Evolutionary conservation across 805 yeast species (phyloP).

Genomic region (Teunomyces lycoperdinae): DNA sequence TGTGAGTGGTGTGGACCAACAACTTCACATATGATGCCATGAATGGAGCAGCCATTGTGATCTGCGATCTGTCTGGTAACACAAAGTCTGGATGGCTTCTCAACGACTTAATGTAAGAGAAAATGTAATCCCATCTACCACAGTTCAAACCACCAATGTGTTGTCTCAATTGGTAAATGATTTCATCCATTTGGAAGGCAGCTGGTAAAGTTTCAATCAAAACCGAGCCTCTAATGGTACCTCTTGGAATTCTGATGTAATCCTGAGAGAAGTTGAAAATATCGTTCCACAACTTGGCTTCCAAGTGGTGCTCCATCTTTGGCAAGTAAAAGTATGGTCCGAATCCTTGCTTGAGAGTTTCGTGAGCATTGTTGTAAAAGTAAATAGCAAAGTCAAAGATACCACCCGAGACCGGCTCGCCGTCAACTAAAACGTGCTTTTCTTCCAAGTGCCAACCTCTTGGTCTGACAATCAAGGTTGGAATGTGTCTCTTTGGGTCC

Average conservation of each 20-base stretch:
- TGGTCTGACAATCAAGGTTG: constrained; percentile 80
- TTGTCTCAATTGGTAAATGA: constrained; percentile 69
- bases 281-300: constrained; percentile 82
- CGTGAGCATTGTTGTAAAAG: constrained; percentile 71
- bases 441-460: constrained; percentile 87
- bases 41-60: constrained; percentile 78
- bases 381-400: constrained; percentile 76
- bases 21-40: constrained; percentile 76
- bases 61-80: constrained; percentile 76
- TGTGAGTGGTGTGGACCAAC: constrained; percentile 70
- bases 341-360: constrained; percentile 57
- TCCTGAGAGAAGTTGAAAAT: constrained; percentile 76
- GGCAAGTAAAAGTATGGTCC: constrained; percentile 85
- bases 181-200: constrained; percentile 85
- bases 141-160: constrained; percentile 82
- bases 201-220: constrained; percentile 82
- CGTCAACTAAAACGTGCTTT: constrained; percentile 66
- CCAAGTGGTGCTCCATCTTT: constrained; percentile 83
- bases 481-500: constrained; percentile 55
- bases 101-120: constrained; percentile 72
- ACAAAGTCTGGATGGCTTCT: constrained; percentile 65
- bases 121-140: constrained; percentile 89
- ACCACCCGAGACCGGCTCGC: constrained; percentile 75
- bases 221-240: constrained; percentile 78
- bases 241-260: constrained; percentile 62